A percentile compares a stretch with the other conserved stretches of the same genome.
phyloP scores from a whole-genome alignment of 305 asterid genomes.

The Solanum hybrid region DNA sequence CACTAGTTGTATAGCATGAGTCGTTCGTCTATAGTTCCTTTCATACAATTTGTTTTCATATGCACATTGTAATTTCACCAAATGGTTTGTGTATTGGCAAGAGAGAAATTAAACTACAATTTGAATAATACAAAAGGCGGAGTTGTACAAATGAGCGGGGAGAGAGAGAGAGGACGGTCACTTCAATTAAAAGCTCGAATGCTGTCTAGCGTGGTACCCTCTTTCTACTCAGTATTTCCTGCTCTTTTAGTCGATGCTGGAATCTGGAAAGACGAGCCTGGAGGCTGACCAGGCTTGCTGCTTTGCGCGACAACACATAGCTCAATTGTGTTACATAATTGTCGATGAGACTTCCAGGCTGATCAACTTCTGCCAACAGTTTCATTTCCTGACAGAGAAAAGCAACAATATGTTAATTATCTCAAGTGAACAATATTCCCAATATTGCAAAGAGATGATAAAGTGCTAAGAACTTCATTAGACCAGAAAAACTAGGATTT shows the following conservation, averaged over 20 bases:
- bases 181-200: neutral
- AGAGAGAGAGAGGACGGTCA: neutral
- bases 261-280: constrained; percentile 96
- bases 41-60: neutral
- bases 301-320: constrained; percentile 88
- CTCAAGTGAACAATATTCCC: neutral
- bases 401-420: neutral
- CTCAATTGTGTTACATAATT: constrained; percentile 80
- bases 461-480: neutral
- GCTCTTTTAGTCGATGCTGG: constrained; percentile 90
- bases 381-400: constrained; percentile 77
- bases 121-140: neutral
- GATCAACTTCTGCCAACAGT: constrained; percentile 90
- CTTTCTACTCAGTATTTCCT: constrained; percentile 39
- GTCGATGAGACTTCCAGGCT: constrained; percentile 92
- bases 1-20: neutral
- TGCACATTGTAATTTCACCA: neutral
- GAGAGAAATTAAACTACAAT: neutral
- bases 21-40: neutral
- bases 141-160: neutral
- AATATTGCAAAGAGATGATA: neutral
- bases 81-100: neutral
- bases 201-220: constrained; percentile 51
- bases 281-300: constrained; percentile 87
- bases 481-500: neutral